Evolutionary conservation across 345 rosid species (phyloP).

Genomic region (Erodium maritimum): DNA sequence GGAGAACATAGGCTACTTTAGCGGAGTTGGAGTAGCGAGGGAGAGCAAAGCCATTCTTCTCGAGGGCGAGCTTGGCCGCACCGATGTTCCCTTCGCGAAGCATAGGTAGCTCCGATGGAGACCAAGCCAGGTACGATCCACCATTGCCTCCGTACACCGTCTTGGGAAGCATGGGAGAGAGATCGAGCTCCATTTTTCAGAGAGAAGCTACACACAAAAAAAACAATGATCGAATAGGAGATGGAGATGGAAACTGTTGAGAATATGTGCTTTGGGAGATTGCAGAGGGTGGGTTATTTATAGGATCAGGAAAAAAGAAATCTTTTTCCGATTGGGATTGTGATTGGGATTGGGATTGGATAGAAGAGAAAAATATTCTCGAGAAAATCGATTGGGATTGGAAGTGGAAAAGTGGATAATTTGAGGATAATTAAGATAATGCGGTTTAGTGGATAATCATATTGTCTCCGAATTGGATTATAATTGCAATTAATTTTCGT

Average conservation of each 20-base stretch:
- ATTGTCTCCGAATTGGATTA: too few relatives aligned
- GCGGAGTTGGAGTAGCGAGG: constrained; percentile 88
- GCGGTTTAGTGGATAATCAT: too few relatives aligned
- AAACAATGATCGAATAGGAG: not conserved
- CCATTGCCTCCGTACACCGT: too few relatives aligned
- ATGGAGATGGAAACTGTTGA: not conserved
- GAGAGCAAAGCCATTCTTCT: constrained; percentile 69
- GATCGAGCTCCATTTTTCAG: constrained; percentile 58
- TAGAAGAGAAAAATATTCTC: not conserved
- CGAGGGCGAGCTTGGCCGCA: constrained; percentile 76
- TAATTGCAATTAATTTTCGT: too few relatives aligned
- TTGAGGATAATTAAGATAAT: too few relatives aligned
- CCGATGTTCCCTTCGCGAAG: constrained; percentile 68
- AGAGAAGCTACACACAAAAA: too few relatives aligned
- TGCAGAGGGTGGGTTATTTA: not conserved
- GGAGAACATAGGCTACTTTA: constrained; percentile 85
- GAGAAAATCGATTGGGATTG: too few relatives aligned
- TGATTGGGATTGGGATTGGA: too few relatives aligned
- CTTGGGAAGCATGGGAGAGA: too few relatives aligned
- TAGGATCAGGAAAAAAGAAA: not conserved
- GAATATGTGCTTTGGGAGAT: not conserved
- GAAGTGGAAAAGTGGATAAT: too few relatives aligned
- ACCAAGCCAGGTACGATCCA: too few relatives aligned
- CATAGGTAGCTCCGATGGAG: constrained; percentile 81
- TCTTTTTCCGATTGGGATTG: too few relatives aligned